These are phyloP conservation scores for Ophiocordyceps camponoti-rufipedis DNA, from an alignment of 2,329 filamentous ascomycete genomes.

Conservation along the genomic window DNA sequence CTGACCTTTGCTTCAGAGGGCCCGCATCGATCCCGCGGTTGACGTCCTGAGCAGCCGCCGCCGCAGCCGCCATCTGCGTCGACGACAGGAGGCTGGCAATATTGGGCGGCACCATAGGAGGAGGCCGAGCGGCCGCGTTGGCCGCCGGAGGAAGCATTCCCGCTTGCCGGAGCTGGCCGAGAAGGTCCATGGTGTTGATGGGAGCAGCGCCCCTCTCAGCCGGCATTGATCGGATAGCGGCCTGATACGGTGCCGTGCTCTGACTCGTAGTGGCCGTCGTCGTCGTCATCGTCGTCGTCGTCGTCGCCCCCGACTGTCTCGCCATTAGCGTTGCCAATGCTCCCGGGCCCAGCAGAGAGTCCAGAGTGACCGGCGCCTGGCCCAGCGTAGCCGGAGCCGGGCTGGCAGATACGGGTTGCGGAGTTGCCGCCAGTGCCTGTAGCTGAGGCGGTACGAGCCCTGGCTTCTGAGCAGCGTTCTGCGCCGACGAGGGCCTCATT, in stretches of 20 bases:
- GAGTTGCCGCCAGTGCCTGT: constrained; percentile 13
- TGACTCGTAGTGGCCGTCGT: constrained; percentile 28
- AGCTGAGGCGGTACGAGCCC: constrained; percentile 13
- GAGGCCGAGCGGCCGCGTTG: constrained; percentile 14
- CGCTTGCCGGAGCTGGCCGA: constrained; percentile 49
- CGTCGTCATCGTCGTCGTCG: constrained; percentile 21
- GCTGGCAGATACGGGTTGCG: constrained; percentile 15
- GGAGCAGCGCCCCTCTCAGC: not conserved
- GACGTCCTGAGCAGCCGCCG: not conserved
- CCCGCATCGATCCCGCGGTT: constrained; percentile 34
- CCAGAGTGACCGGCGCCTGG: constrained; percentile 28
- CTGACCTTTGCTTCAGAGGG: constrained; percentile 56
- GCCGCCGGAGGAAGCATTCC: constrained; percentile 38
- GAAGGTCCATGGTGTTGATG: constrained; percentile 35
- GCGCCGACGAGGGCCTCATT: constrained; percentile 30
- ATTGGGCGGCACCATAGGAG: constrained; percentile 14
- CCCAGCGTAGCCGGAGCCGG: constrained; percentile 11
- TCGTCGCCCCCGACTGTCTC: constrained; percentile 27
- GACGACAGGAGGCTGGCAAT: constrained; percentile 18
- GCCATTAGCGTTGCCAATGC: constrained; percentile 40
- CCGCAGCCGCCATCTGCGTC: constrained; percentile 1
- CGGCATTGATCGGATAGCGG: not conserved
- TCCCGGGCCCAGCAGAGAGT: constrained; percentile 39
- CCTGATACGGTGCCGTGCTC: constrained; percentile 15
- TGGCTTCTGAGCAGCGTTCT: constrained; percentile 21